These are phyloP conservation scores for Podospora australis DNA, from an alignment of 495 filamentous ascomycete genomes.

Conservation along the genomic window DNA sequence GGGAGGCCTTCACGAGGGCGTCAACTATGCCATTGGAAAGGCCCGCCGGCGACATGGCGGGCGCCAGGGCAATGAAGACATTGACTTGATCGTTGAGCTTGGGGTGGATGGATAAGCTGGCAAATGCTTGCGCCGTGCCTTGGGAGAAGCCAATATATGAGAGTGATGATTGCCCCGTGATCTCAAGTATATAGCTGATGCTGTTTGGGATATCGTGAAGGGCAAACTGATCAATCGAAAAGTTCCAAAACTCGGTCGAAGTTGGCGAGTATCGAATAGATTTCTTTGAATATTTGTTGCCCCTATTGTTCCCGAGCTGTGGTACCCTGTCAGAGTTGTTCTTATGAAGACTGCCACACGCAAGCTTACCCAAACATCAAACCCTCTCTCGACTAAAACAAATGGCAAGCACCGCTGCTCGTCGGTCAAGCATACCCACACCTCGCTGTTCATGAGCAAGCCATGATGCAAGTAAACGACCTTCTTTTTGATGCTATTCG, in stretches of 20 bases:
- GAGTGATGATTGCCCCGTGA: slow-evolving; percentile 74
- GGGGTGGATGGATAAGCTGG: slow-evolving; percentile 88
- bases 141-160: slow-evolving; percentile 97
- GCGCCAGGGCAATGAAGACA: slow-evolving; percentile 94
- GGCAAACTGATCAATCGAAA: slow-evolving; percentile 95
- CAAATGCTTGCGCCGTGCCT: slow-evolving; percentile 94
- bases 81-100: slow-evolving; percentile 88
- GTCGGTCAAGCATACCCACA: slow-evolving; percentile 92
- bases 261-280: slow-evolving; percentile 65
- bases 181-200: slow-evolving; percentile 83
- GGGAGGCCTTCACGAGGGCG: slow-evolving; percentile 87
- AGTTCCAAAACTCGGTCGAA: slow-evolving; percentile 84
- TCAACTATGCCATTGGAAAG: slow-evolving; percentile 83
- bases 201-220: slow-evolving; percentile 95
- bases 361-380: slow-evolving; percentile 92
- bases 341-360: neutral
- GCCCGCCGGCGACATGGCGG: slow-evolving; percentile 93
- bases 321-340: too few relatives aligned
- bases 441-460: slow-evolving; percentile 96
- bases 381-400: slow-evolving; percentile 81
- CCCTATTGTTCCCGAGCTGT: slow-evolving; percentile 88
- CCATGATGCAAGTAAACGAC: slow-evolving; percentile 96
- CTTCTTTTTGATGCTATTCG: slow-evolving; percentile 65
- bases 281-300: slow-evolving; percentile 99
- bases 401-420: slow-evolving; percentile 82